These are phyloP conservation scores for Pseudozyma pruni DNA, from an alignment of 1,284 basidiomycete genomes.

Conservation along the genomic window DNA sequence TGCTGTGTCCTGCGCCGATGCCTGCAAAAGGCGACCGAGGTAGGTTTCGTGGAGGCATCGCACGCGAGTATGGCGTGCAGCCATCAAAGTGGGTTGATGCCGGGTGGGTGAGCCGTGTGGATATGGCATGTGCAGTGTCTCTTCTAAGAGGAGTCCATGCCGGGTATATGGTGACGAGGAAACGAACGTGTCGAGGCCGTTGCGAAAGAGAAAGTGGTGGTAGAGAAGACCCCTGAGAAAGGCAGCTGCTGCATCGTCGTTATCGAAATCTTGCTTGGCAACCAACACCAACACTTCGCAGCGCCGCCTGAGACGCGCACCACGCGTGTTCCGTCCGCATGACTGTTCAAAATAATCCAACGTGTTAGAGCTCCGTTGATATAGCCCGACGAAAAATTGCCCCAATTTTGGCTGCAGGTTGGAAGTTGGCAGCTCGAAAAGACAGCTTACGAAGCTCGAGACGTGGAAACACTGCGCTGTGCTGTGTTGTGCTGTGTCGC, in stretches of 20 bases:
- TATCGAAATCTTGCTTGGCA: not conserved
- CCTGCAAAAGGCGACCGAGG: conserved; percentile 39
- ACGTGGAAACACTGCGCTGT: conserved; percentile 34
- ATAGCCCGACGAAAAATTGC: not conserved
- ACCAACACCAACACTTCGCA: conserved; percentile 1
- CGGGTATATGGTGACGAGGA: not conserved
- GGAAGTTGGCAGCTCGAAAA: conserved; percentile 9
- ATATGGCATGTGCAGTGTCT: not conserved
- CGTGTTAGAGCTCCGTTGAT: not conserved
- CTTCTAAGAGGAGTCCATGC: not conserved
- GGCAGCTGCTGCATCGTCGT: not conserved
- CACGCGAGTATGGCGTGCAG: no score
- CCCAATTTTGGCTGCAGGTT: no score
- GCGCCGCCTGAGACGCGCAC: not conserved
- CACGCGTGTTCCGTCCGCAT: conserved; percentile 8
- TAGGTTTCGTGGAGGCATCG: conserved; percentile 31
- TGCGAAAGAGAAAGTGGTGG: not conserved
- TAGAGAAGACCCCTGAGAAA: not conserved
- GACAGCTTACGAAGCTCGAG: conserved; percentile 3
- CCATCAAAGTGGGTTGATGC: no score
- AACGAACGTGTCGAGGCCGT: not conserved
- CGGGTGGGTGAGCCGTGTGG: no score
- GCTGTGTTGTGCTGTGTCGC: no score
- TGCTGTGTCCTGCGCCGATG: conserved; percentile 30
- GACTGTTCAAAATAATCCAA: not conserved